Conservation (phyloP, 164 flowering plant species). For the Malania oleifera region DNA sequence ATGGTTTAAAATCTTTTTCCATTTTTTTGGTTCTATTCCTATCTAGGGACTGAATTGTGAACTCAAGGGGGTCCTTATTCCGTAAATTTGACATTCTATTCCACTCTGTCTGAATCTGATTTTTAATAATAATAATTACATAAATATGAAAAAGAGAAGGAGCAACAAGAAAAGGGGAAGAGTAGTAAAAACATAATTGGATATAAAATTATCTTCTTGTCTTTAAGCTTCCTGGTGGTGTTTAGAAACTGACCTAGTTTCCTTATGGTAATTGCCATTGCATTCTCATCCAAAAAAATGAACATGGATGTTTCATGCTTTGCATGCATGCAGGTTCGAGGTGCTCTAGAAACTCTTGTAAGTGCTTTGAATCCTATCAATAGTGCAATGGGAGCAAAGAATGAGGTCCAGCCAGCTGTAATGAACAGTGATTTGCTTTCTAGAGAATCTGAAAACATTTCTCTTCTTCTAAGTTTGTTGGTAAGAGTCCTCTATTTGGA, state of each 20-base stretch:
- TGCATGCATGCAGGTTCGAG: constrained; percentile 66
- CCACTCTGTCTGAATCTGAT: no score
- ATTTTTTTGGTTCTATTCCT: neutral
- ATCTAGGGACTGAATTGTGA: neutral
- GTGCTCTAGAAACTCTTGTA: constrained; percentile 89
- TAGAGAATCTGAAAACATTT: constrained; percentile 76
- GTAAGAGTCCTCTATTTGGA: constrained; percentile 40
- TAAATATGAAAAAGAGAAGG: no score
- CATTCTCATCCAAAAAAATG: no score
- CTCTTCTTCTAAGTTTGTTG: constrained; percentile 93
- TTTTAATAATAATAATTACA: no score
- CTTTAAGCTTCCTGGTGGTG: no score
- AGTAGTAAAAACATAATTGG: no score
- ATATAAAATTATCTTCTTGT: no score
- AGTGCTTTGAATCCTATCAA: constrained; percentile 81
- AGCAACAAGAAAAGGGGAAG: no score
- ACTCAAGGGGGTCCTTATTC: neutral
- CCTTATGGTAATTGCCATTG: no score
- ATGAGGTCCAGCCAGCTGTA: constrained; percentile 78
- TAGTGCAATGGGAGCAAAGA: constrained; percentile 49
- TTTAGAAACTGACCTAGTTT: no score
- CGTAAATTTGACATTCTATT: neutral
- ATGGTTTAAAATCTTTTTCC: constrained; percentile 46
- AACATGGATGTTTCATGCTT: constrained; percentile 4
- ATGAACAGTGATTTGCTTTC: constrained; percentile 96